These are phyloP conservation scores for Eucalyptus sp. DNA, from an alignment of 345 rosid species.

Conservation along the genomic window DNA sequence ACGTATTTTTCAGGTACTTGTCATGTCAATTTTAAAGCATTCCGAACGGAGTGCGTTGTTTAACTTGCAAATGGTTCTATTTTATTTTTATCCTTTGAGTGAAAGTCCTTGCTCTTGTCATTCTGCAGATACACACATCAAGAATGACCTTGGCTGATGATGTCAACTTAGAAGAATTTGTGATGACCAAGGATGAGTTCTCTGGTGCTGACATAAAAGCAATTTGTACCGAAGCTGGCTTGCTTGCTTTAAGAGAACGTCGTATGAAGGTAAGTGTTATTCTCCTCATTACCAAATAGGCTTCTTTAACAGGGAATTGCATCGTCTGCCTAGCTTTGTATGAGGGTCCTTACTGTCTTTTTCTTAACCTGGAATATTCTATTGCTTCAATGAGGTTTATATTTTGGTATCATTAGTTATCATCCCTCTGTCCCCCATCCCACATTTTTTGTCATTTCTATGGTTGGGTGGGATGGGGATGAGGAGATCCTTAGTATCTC, in stretches of 20 bases:
- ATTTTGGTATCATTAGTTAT: background rate
- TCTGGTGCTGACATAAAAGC: constrained; percentile 99
- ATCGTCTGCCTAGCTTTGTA: background rate
- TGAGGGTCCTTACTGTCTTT: background rate
- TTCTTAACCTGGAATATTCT: background rate
- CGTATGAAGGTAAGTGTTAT: constrained; percentile 71
- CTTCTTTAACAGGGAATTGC: background rate
- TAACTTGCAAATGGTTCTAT: background rate
- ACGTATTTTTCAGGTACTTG: constrained; percentile 81
- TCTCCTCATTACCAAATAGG: background rate
- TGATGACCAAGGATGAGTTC: constrained; percentile 95
- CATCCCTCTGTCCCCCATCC: background rate
- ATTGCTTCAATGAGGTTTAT: background rate
- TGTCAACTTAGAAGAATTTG: constrained; percentile 96
- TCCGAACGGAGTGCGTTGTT: background rate
- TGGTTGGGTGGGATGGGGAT: background rate
- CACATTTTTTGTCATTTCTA: background rate
- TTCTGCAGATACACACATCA: constrained; percentile 75
- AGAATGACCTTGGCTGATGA: constrained; percentile 96
- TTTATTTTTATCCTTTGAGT: background rate
- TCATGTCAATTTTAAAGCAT: background rate
- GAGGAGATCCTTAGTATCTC: background rate
- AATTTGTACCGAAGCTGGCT: constrained; percentile 94
- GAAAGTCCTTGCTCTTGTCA: background rate
- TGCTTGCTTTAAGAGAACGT: constrained; percentile 91